These are phyloP conservation scores for Cryphonectria nitschkei DNA, from an alignment of 2,329 filamentous ascomycete species.

Conservation along the genomic window DNA sequence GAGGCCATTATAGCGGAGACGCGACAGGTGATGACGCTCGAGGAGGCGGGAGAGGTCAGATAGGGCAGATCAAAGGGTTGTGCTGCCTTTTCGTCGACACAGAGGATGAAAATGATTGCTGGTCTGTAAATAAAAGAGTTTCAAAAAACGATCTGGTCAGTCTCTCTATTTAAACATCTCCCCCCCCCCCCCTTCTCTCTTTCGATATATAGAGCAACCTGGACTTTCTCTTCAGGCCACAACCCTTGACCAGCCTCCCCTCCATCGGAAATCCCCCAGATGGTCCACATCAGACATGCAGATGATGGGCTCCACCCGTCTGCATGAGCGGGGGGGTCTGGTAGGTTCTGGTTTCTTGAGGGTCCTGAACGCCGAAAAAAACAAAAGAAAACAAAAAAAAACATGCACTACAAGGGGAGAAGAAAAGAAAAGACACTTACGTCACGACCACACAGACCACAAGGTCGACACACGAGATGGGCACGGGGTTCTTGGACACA, in stretches of 20 bases:
- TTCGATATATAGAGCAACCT: not conserved
- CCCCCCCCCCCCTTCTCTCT: not conserved
- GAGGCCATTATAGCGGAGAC: constrained; percentile 24
- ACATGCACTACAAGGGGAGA: not conserved
- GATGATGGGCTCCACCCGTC: constrained; percentile 12
- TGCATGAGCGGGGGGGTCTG: constrained; percentile 16
- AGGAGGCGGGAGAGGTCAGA: constrained; percentile 21
- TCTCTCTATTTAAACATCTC: not conserved
- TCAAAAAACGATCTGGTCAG: not conserved
- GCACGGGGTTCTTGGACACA: constrained; percentile 23
- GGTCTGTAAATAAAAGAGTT: constrained; percentile 16
- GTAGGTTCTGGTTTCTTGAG: constrained; percentile 12
- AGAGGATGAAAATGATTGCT: constrained; percentile 30
- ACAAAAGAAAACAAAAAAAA: not conserved
- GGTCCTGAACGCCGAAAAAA: no score
- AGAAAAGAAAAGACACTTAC: constrained; percentile 30
- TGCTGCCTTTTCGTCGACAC: constrained; percentile 31
- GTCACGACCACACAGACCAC: constrained; percentile 35
- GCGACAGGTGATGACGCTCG: constrained; percentile 27
- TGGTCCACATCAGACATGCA: constrained; percentile 26
- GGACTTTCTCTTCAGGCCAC: not conserved
- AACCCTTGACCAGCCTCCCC: constrained; percentile 11
- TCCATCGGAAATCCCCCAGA: not conserved
- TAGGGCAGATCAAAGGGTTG: constrained; percentile 34
- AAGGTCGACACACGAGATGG: constrained; percentile 34